Conservation (phyloP, 2,329 filamentous ascomycete genomes). For the Aspergillus unguis region DNA sequence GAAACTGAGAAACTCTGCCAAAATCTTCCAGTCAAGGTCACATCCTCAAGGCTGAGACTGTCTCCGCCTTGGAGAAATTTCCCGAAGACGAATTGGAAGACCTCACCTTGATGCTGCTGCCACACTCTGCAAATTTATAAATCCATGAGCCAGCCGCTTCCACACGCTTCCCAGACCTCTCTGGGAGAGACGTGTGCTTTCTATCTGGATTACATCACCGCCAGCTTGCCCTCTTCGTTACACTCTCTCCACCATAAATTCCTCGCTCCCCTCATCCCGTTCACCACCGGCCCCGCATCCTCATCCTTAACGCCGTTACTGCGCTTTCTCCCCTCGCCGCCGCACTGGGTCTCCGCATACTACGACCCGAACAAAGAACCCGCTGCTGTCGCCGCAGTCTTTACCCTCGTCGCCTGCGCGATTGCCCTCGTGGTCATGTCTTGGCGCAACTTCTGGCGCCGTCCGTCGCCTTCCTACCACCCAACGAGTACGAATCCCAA, state of each 20-base stretch:
- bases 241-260: constrained; percentile 33
- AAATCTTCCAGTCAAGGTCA: neutral
- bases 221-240: constrained; percentile 30
- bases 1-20: too few species aligned
- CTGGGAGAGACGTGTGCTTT: constrained; percentile 41
- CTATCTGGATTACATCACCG: constrained; percentile 36
- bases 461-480: constrained; percentile 27
- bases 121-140: constrained; percentile 9
- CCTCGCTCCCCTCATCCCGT: constrained; percentile 17
- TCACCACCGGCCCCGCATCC: constrained; percentile 1
- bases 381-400: constrained; percentile 11
- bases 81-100: neutral
- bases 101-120: neutral
- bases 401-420: constrained; percentile 28
- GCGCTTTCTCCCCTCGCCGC: constrained; percentile 22
- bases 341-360: constrained; percentile 12
- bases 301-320: constrained; percentile 19
- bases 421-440: constrained; percentile 34
- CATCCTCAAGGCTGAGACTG: constrained; percentile 9
- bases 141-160: constrained; percentile 41
- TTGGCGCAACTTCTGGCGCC: constrained; percentile 35
- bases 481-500: constrained; percentile 19
- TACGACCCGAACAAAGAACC: constrained; percentile 23
- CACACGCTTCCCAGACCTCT: constrained; percentile 36
- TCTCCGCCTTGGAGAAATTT: constrained; percentile 16